Evolutionary conservation across 805 yeast genomes (phyloP).

Genomic region (Pichia deserticola): DNA sequence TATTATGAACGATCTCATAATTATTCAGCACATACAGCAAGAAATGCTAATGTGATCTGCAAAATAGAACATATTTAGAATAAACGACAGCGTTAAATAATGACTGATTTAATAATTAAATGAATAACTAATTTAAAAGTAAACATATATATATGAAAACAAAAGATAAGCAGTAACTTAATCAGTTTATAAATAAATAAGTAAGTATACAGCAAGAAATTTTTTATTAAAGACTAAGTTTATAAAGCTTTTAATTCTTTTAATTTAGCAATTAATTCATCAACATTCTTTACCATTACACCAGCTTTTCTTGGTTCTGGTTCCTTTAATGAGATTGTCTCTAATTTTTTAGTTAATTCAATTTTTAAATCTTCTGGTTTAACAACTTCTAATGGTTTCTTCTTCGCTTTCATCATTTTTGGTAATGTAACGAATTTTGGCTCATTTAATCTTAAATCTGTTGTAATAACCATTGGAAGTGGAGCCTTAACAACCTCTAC

Average conservation of each 20-base stretch:
- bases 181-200: no score
- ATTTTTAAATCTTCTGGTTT: slow-evolving; percentile 64
- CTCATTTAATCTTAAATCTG: slow-evolving; percentile 88
- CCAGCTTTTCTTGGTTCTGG: slow-evolving; percentile 83
- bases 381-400: slow-evolving; percentile 76
- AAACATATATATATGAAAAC: no score
- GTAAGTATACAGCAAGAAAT: no score
- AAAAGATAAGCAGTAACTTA: no score
- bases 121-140: no score
- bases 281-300: slow-evolving; percentile 69
- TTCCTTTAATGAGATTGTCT: slow-evolving; percentile 68
- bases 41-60: no score
- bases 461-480: slow-evolving; percentile 80
- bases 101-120: no score
- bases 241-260: slow-evolving; percentile 69
- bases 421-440: slow-evolving; percentile 96
- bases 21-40: no score
- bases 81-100: no score
- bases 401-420: slow-evolving; percentile 96
- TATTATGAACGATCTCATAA: no score
- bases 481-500: slow-evolving; percentile 70
- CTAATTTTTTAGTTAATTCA: slow-evolving; percentile 55
- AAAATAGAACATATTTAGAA: no score
- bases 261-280: slow-evolving; percentile 70
- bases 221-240: not conserved